Conservation (phyloP, 2,329 filamentous ascomycete genomes). For the Stachybotrys chlorohalonatus region DNA sequence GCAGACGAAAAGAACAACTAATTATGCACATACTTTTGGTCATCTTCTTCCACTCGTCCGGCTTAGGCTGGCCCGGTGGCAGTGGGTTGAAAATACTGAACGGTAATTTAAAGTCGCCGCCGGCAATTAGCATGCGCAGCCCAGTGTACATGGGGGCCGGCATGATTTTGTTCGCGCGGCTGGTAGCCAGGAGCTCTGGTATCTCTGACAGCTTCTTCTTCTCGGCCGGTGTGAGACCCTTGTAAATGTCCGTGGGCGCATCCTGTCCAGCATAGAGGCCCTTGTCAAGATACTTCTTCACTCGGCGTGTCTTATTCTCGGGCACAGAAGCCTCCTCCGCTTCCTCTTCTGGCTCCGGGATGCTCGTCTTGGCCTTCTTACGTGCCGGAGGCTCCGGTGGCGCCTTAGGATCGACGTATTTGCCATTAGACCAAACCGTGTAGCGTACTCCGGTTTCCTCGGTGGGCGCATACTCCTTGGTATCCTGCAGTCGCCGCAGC, state of each 20-base stretch:
- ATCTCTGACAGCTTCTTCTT: slow-evolving; percentile 41
- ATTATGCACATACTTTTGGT: slow-evolving; percentile 65
- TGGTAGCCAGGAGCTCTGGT: slow-evolving; percentile 36
- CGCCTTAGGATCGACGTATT: slow-evolving; percentile 42
- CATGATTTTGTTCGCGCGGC: slow-evolving; percentile 47
- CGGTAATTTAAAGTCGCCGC: slow-evolving; percentile 79
- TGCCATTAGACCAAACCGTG: slow-evolving; percentile 58
- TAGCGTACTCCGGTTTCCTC: slow-evolving; percentile 48
- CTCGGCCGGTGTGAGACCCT: slow-evolving; percentile 39
- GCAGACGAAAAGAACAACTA: neutral
- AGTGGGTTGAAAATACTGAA: slow-evolving; percentile 85
- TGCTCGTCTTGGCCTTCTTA: slow-evolving; percentile 22
- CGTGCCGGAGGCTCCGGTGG: slow-evolving; percentile 25
- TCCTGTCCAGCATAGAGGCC: slow-evolving; percentile 84
- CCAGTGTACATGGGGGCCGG: slow-evolving; percentile 75
- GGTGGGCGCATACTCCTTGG: slow-evolving; percentile 51
- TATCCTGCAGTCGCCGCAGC: slow-evolving; percentile 49
- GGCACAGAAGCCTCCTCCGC: slow-evolving; percentile 28
- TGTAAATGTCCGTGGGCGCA: slow-evolving; percentile 34
- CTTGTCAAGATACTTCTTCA: slow-evolving; percentile 71
- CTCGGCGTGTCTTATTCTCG: slow-evolving; percentile 31
- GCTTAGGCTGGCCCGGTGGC: slow-evolving; percentile 78
- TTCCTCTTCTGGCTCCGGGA: slow-evolving; percentile 12
- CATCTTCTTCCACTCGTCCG: slow-evolving; percentile 85
- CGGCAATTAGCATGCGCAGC: slow-evolving; percentile 58